Evolutionary conservation across 1,139 yeast genomes (phyloP), one percentile per base, ranked within the genome.

Genomic region (Yamadazyma aaseri): DNA sequence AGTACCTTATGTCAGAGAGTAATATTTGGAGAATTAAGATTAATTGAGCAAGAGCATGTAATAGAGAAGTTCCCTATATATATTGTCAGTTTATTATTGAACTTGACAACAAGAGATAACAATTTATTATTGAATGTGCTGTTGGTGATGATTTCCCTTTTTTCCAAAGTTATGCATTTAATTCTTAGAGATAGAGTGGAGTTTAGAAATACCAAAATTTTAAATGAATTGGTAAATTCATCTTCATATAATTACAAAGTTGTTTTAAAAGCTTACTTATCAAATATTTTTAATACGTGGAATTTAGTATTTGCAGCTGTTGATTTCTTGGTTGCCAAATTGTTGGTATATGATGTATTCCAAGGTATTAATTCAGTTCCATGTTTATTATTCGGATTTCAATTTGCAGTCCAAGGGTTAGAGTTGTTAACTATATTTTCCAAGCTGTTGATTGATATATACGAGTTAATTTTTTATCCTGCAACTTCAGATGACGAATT

Each of bases 11-110:
- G 77, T 1, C 81, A 77, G 42, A 38, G 56, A 33, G 4, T 81
- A 1, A 55, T 89, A 30, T 89, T 89, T 63, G 96, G 96, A 1
- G 81, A 79, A 36, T 62, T 92, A 35, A 65, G 96, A 35, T 63
- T 80, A 20, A 69, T 86, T 29, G 98, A 92, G 53, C 61, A 75
- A 31, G 96, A 90, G 47, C 89, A 84, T 51, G 63, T 90, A 15
- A 71, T 81, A 42, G 95, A 86, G 47, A 63, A 78, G 35, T 70
- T 79, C 41, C 84, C 95, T 0, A 58, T 86, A 13, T 63, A 57
- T 32, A 50, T 58, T 10, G 67, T 86, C 30, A 83, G 78, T 47
- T 66, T 84, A 30, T 59, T 86, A 31, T 66, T 86, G 55, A 78
- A 84, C 28, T 63, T 84, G 35, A 76, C 89, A 3, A 73, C 63